Base-by-base conservation (phyloP, 1,284 basidiomycete genomes). In the Trichosporon coremiiforme region DNA sequence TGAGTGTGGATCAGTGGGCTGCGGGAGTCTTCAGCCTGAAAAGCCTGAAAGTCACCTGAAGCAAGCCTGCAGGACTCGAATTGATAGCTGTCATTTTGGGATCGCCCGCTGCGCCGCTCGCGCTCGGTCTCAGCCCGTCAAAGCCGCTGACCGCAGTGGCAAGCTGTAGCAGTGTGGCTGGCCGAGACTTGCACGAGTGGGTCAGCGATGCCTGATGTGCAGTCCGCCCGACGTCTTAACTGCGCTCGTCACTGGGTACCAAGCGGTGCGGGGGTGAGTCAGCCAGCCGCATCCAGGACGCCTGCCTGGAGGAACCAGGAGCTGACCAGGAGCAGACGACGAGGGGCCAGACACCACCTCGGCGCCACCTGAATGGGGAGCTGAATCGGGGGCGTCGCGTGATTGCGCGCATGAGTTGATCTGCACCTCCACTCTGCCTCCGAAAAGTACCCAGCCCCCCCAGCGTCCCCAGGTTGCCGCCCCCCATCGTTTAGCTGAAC, bases 351-450 rank as follows among this genome's bases (percentile, higher is more conserved):
- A 53, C 50, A 53, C 25, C 22, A 38, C 25, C 50, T 53, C 50
- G 50, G 50, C 50, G 50, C 50, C 50, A 53, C 50, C 50, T 53
- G n/a, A 25, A 53, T 20, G 7, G 20, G 50, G 20, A 47, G 45
- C 9, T 53, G 50, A 53, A 53, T 53, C 50, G 22, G 50, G 12
- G 50, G 50, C 50, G 50, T 53, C 22, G 50, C 50, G 50, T 53
- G 50, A 53, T 53, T 53, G 50, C 50, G 22, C 20, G 50, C 50
- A 53, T 25, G 50, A 53, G 50, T 53, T 53, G 50, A 53, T 53
- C 50, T 53, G 20, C 50, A 53, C 50, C 50, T 53, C 50, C 50
- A 53, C 50, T 45, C 17, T 45, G 41, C 41, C 41, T n/a, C 41
- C 17, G 17, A n/a, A 25, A 25, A 25, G 25, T 25, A 25, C 25